Evolutionary conservation across 345 rosid species (phyloP).

Genomic region (Fremontodendron californicum): DNA sequence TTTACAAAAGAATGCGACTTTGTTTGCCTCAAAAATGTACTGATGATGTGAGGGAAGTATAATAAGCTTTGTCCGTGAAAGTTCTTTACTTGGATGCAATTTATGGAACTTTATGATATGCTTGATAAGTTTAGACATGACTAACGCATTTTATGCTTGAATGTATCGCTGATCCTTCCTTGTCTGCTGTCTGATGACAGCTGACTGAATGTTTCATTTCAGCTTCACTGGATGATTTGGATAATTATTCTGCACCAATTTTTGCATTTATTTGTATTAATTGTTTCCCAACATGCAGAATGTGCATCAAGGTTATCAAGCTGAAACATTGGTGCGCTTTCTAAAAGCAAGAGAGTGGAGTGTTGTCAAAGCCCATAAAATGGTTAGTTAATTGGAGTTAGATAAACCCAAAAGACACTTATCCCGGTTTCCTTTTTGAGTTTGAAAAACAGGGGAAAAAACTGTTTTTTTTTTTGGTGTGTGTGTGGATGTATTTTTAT

Average conservation of each 20-base stretch:
- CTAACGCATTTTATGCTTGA: background rate
- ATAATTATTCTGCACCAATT: background rate
- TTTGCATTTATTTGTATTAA: background rate
- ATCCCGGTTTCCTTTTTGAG: background rate
- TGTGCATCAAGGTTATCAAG: slow-evolving; percentile 61
- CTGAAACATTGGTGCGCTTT: slow-evolving; percentile 58
- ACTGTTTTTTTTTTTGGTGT: background rate
- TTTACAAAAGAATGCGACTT: background rate
- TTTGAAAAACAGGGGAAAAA: background rate
- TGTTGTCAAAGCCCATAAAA: slow-evolving; percentile 66
- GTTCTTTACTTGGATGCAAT: background rate
- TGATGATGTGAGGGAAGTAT: background rate
- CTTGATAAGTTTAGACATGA: background rate
- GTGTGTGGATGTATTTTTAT: background rate
- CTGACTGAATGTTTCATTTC: background rate
- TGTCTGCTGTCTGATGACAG: background rate
- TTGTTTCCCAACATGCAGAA: slow-evolving; percentile 38
- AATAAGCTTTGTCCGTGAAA: background rate
- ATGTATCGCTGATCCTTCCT: background rate
- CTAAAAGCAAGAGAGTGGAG: slow-evolving; percentile 74
- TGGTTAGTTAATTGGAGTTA: slow-evolving; percentile 39
- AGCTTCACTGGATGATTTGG: background rate
- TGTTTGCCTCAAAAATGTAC: background rate
- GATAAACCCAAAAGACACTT: background rate
- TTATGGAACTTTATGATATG: background rate